Conservation (phyloP, 1,284 basidiomycete species). For the Ustilago sp. region DNA sequence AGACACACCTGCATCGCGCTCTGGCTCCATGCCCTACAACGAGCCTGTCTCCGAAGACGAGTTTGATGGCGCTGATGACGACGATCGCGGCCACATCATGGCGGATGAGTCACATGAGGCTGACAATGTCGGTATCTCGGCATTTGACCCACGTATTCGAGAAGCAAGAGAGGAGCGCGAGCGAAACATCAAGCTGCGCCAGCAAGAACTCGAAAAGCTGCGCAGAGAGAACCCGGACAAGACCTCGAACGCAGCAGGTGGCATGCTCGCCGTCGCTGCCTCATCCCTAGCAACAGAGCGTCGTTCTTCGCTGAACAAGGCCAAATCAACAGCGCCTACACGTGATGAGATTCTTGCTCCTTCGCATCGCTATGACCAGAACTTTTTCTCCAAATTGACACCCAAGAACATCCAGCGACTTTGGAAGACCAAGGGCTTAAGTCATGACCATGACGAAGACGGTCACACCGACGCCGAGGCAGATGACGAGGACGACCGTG, state of each 20-base stretch:
- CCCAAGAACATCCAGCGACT: conserved; percentile 65
- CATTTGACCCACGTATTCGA: conserved; percentile 63
- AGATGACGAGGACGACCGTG: conserved; percentile 70
- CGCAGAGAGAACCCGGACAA: conserved; percentile 54
- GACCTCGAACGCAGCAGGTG: conserved; percentile 39
- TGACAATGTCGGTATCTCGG: conserved; percentile 62
- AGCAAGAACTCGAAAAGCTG: conserved; percentile 63
- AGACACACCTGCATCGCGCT: conserved; percentile 55
- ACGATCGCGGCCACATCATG: conserved; percentile 49
- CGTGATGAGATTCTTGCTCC: conserved; percentile 67
- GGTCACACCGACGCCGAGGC: conserved; percentile 51
- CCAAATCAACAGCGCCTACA: conserved; percentile 35
- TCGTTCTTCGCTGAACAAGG: conserved; percentile 25
- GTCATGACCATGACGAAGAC: conserved; percentile 40
- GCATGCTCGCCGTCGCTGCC: conserved; percentile 50
- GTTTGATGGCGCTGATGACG: conserved; percentile 64
- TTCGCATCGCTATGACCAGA: conserved; percentile 62
- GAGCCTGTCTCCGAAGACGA: conserved; percentile 69
- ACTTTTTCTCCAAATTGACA: conserved; percentile 67
- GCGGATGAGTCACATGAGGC: conserved; percentile 65
- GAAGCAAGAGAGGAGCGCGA: conserved; percentile 66
- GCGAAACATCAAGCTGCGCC: conserved; percentile 62
- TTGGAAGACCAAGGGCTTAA: conserved; percentile 58
- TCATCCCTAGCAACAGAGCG: conserved; percentile 27
- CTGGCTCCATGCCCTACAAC: conserved; percentile 51